Base-by-base conservation (phyloP, 2,329 filamentous ascomycete species). In the Fusarium sp. region DNA sequence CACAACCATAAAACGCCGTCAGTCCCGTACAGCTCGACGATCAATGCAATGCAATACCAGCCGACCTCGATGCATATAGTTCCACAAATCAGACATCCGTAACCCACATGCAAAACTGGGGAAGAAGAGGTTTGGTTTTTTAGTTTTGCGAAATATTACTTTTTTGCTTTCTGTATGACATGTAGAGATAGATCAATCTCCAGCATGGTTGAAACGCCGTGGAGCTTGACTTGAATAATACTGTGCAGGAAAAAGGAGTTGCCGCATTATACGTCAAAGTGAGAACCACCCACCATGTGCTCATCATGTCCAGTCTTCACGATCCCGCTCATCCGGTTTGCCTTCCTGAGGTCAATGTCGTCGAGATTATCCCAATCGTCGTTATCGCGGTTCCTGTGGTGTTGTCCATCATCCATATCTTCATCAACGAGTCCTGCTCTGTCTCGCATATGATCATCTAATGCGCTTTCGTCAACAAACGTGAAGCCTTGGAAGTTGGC, bases 401-500 rank as follows among this genome's bases (percentile, higher is more conserved):
- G 85, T 72, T 83, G 82, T 42, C 84, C 86, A 71, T 91, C 89
- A 64, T 89, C 86, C 89, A 91, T 91, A 30, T 90, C 87, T 72
- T 92, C 89, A 54, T 89, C 86, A 58, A 87, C 84, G 61, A 82
- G 83, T 68, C 84, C 79, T 62, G 80, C 78, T 57, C 86, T 84
- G 68, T 87, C 87, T 64, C 85, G 83, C 90, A 94, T 95, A 75
- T 96, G 92, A 72, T 96, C 94, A 59, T 98, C 95, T 63, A 99
- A 91, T 5, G 94, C 94, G 79, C 94, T 98, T 84, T 98, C 96
- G 78, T 98, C 96, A n/a, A 98, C 96, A 82, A 97, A 99, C 0
- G 96, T 99, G 83, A 99, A 99, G 39, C 96, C 96, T 79, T 96
- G 94, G 86, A 99, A 99, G 80, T 98, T 98, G 72, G 96, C 96